Base-by-base conservation (phyloP, 2,329 filamentous ascomycete genomes). In the Apiospora pterosperma region DNA sequence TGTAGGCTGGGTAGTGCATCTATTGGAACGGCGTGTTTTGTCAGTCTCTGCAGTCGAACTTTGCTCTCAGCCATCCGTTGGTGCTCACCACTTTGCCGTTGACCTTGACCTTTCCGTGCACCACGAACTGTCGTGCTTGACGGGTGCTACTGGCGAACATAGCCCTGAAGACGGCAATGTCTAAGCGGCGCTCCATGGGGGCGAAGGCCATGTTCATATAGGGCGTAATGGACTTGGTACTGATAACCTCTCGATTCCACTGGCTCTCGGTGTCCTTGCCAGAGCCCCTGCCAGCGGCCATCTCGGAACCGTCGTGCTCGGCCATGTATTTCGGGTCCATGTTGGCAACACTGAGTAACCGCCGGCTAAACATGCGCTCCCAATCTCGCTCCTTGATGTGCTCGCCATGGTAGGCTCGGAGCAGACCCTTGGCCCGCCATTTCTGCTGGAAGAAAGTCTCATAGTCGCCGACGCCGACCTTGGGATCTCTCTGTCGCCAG, bases 121-220 rank as follows among this genome's bases (percentile, higher is more conserved):
- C 87, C 65, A 96, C 92, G 75, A 98, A 97, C 72, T 98, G 95
- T 70, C 95, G 88, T 16, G 96, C 96, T 79, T 99, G 96, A 70
- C 94, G 86, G 39, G 92, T 88, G 78, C 93, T 97, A 78, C 93
- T 97, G 48, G 96, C 94, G 78, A 99, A 99, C 77, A 99, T 79
- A 41, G 96, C 91, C 61, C 96, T 86, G 83, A 96, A 98, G 67
- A 99, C 89, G 71, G 96, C 94, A n/a, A 93, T 93, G 75, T 99
- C 96, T 67, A 99, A 80, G 72, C 96, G 87, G 76, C 96, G 85
- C 81, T 99, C 96, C 74, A 96, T 82, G 6, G 96, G 96, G 65
- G 92, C 92, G 81, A 92, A 99, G 3, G 91, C 90, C 95, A 98
- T 98, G 75, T 95, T 90, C 90, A 97, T 96, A 76, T 97, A 98